These are phyloP conservation scores for Hypoxylon fragiforme DNA, from an alignment of 495 filamentous ascomycete genomes.

Conservation along the genomic window DNA sequence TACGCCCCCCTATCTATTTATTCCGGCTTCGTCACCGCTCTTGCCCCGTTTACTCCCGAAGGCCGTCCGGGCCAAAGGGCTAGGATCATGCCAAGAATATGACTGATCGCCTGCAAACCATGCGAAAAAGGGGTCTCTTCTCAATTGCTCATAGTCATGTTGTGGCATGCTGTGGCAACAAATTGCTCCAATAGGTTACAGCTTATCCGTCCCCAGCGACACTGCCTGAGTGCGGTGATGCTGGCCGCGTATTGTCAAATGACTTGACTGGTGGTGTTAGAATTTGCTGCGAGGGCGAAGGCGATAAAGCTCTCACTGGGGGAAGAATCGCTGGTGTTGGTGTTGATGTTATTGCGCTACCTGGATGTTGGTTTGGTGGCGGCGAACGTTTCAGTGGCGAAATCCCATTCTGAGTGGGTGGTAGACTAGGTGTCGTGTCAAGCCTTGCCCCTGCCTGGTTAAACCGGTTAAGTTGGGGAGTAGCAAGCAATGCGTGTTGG, in stretches of 20 bases:
- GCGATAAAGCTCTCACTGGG: constrained; percentile 55
- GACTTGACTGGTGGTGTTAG: constrained; percentile 54
- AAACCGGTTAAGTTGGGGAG: constrained; percentile 35
- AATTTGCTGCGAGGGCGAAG: constrained; percentile 54
- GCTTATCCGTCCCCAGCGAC: constrained; percentile 15
- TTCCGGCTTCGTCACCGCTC: too few species aligned
- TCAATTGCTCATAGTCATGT: not conserved
- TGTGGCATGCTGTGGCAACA: not conserved
- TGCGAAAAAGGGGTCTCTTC: not conserved
- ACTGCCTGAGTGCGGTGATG: constrained; percentile 17
- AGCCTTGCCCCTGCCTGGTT: constrained; percentile 20
- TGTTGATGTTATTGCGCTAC: constrained; percentile 30
- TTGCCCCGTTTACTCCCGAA: not conserved
- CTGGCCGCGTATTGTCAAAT: constrained; percentile 39
- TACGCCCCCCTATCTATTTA: too few species aligned
- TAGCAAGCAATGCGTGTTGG: constrained; percentile 23
- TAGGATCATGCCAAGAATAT: not conserved
- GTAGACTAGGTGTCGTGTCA: constrained; percentile 47
- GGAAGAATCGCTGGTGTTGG: constrained; percentile 50
- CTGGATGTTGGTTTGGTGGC: constrained; percentile 37
- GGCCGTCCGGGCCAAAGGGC: not conserved
- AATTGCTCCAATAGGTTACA: not conserved
- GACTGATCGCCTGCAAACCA: not conserved
- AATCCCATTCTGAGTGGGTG: constrained; percentile 63
- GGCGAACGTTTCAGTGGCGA: constrained; percentile 77